These are phyloP conservation scores for Silene latifolia DNA, from an alignment of 148 eudicot species.

Conservation along the genomic window DNA sequence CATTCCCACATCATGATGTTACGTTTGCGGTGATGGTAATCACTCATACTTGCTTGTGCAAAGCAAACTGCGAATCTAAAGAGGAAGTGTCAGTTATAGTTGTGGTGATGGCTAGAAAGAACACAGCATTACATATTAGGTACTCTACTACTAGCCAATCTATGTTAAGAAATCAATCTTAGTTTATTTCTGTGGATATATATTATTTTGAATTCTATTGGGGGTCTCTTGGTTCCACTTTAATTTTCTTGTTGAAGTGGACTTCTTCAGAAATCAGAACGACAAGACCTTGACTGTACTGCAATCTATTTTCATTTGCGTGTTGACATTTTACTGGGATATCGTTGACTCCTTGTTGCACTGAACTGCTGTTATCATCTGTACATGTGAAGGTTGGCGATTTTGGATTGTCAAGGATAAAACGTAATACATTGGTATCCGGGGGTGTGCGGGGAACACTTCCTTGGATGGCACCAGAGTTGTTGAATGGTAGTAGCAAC, in stretches of 20 bases:
- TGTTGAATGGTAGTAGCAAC: constrained; percentile 84
- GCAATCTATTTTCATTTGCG: background rate
- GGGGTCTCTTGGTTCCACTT: background rate
- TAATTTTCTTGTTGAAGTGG: background rate
- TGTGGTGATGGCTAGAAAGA: background rate
- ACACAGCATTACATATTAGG: background rate
- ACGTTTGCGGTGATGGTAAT: background rate
- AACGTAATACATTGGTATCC: constrained; percentile 89
- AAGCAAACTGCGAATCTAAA: background rate
- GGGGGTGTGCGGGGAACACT: constrained; percentile 98
- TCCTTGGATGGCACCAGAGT: constrained; percentile 99
- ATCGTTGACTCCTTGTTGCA: background rate
- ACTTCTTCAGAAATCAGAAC: background rate
- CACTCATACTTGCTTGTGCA: background rate
- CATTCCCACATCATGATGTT: no score
- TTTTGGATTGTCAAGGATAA: constrained; percentile 92
- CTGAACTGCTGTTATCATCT: constrained; percentile 3
- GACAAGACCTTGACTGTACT: background rate
- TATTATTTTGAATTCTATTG: background rate
- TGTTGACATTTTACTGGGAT: background rate
- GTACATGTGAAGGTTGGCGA: constrained; percentile 71
- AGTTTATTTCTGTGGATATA: background rate
- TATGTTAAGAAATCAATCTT: background rate
- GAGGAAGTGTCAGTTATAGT: background rate
- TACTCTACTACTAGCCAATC: background rate